phyloP scores from a whole-genome alignment of 768 basidiomycete species.

The Xanthoconium purpureum region DNA sequence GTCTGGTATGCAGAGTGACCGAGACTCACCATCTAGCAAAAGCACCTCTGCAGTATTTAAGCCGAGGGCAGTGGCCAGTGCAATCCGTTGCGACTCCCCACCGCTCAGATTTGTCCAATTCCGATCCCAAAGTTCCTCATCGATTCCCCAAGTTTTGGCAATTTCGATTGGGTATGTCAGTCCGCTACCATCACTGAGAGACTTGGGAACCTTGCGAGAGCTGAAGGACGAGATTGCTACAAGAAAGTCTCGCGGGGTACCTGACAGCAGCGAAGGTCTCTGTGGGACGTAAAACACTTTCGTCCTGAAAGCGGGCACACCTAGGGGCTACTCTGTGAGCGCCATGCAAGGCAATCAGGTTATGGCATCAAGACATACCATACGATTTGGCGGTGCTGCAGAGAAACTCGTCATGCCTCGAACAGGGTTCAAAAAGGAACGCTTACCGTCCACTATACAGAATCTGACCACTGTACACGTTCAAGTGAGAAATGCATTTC shows the following conservation, averaged over 20 bases:
- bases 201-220: slow-evolving; percentile 35
- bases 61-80: slow-evolving; percentile 71
- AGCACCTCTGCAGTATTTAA: slow-evolving; percentile 75
- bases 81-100: slow-evolving; percentile 84
- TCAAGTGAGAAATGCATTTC: slow-evolving; percentile 81
- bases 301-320: slow-evolving; percentile 75
- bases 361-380: slow-evolving; percentile 35
- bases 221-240: slow-evolving; percentile 50
- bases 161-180: slow-evolving; percentile 48
- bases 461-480: slow-evolving; percentile 64
- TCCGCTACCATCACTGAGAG: slow-evolving; percentile 23
- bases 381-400: slow-evolving; percentile 48
- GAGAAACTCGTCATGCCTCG: neutral
- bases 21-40: slow-evolving; percentile 67
- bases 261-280: slow-evolving; percentile 80
- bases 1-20: neutral
- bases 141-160: slow-evolving; percentile 64
- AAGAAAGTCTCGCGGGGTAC: slow-evolving; percentile 75
- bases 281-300: slow-evolving; percentile 86
- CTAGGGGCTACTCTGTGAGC: slow-evolving; percentile 35
- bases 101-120: slow-evolving; percentile 80
- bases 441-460: slow-evolving; percentile 64
- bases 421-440: neutral
- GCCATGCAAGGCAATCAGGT: neutral
- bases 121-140: slow-evolving; percentile 69